phyloP scores from a whole-genome alignment of 2,329 filamentous ascomycete species.

The Scedosporium apiospermum region DNA sequence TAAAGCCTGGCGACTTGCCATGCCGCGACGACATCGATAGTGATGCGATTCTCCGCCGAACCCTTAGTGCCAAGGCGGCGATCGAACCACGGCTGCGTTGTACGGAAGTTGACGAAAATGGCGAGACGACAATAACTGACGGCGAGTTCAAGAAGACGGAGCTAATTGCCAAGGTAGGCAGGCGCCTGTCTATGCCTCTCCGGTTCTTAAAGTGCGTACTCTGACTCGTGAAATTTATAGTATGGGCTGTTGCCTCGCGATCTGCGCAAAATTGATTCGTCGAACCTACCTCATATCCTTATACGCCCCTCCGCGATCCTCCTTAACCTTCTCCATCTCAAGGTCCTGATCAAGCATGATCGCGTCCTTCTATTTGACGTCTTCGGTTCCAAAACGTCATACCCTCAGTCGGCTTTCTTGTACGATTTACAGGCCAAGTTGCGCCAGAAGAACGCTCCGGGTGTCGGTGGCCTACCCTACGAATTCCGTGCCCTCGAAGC shows the following conservation, averaged over 20 bases:
- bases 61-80: constrained; percentile 64
- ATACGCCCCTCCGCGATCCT: constrained; percentile 88
- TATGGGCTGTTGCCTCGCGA: constrained; percentile 91
- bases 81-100: constrained; percentile 82
- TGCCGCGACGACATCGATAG: constrained; percentile 45
- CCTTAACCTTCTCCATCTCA: constrained; percentile 91
- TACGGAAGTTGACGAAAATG: constrained; percentile 88
- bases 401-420: constrained; percentile 94
- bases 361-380: constrained; percentile 93
- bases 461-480: constrained; percentile 64
- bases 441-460: constrained; percentile 58
- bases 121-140: constrained; percentile 84
- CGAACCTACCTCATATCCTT: constrained; percentile 87
- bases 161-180: constrained; percentile 76
- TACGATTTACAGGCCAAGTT: constrained; percentile 93
- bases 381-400: constrained; percentile 88
- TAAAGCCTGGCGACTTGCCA: constrained; percentile 51
- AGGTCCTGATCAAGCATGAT: constrained; percentile 90
- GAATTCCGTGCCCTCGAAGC: constrained; percentile 95
- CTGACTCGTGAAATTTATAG: constrained; percentile 29
- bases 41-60: constrained; percentile 43
- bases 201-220: constrained; percentile 5
- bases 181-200: not conserved
- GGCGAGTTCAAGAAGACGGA: constrained; percentile 98
- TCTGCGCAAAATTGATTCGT: constrained; percentile 94